Conservation (phyloP, 371 early-diverging fungal species). For the Lichtheimia ornata region DNA sequence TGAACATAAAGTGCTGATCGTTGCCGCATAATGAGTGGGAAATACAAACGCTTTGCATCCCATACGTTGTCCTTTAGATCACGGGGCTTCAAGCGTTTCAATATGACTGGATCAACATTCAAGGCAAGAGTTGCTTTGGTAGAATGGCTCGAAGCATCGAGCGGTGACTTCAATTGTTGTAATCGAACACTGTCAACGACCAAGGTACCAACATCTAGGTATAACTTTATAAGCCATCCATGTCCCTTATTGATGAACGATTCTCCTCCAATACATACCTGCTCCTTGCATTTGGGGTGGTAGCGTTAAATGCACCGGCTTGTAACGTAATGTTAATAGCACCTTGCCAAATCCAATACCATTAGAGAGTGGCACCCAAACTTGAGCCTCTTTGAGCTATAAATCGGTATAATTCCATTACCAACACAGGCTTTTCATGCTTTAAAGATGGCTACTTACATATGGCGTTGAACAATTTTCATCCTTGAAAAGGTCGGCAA, state of each 20-base stretch:
- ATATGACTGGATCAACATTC: constrained; percentile 36
- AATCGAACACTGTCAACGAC: constrained; percentile 30
- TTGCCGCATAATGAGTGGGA: constrained; percentile 44
- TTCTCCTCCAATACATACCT: constrained; percentile 14
- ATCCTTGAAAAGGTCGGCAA: constrained; percentile 28
- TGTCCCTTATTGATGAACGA: too few species aligned
- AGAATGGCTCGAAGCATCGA: constrained; percentile 8
- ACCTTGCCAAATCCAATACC: constrained; percentile 49
- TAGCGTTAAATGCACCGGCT: constrained; percentile 39
- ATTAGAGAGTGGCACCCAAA: constrained; percentile 34
- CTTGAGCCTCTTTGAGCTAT: constrained; percentile 33
- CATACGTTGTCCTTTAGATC: constrained; percentile 16
- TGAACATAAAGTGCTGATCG: constrained; percentile 43
- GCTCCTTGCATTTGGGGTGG: constrained; percentile 31
- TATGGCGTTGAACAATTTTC: not conserved
- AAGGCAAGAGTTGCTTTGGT: constrained; percentile 30
- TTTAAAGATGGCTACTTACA: not conserved
- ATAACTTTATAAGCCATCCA: not conserved
- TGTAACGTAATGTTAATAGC: constrained; percentile 37
- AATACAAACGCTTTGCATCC: constrained; percentile 26
- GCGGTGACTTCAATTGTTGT: constrained; percentile 21
- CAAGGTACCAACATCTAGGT: constrained; percentile 40
- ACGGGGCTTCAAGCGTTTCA: constrained; percentile 25
- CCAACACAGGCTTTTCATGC: not conserved
- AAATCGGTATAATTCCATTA: not conserved